Evolutionary conservation across 2,329 filamentous ascomycete species (phyloP), one percentile per base, ranked within the genome.

Genomic region (Thielaviopsis ethacetica): DNA sequence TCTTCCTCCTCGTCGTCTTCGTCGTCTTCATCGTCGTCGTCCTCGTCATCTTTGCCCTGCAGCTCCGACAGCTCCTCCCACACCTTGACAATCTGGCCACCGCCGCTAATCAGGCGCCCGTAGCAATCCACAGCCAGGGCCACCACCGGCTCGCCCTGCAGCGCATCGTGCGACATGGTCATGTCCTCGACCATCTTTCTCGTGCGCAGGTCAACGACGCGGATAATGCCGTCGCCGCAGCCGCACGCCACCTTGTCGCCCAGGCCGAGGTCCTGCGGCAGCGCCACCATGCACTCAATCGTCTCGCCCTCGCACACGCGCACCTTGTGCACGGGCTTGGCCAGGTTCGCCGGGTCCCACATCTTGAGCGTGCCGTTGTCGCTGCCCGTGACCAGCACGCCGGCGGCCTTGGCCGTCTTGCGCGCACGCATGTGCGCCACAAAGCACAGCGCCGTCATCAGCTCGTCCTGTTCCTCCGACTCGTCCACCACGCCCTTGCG

Each of bases 261-360:
- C 19, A 76, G 79, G 10, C 75, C 72, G 17, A 60, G 34, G 9
- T 53, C 53, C 50, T 56, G 51, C 2, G 58, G 61, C 15, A 60
- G 41, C 9, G 38, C 27, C 9, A 51, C 61, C 51, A 62, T 53
- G 24, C 41, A 59, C 64, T 89, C 84, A 9, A 96, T 82, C 65
- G 94, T 88, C 69, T 97, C 91, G 17, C 55, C 57, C n/a, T 57
- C 54, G 21, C 47, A 26, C 15, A 62, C 54, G 26, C 59, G 59
- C 54, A 62, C 56, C 53, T 62, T 62, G 51, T 59, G 60, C 38
- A 62, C 54, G 2, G 60, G 60, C 41, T 54, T 51, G 67, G 95
- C 91, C 91, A 93, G 97, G 0, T 87, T 82, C 0, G 91, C 91
- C 64, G 85, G 86, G 70, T 98, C 91, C 91, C 93, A 98, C 6